These are phyloP conservation scores for Euphorbia peplus DNA, from an alignment of 345 rosid species.

Conservation along the genomic window DNA sequence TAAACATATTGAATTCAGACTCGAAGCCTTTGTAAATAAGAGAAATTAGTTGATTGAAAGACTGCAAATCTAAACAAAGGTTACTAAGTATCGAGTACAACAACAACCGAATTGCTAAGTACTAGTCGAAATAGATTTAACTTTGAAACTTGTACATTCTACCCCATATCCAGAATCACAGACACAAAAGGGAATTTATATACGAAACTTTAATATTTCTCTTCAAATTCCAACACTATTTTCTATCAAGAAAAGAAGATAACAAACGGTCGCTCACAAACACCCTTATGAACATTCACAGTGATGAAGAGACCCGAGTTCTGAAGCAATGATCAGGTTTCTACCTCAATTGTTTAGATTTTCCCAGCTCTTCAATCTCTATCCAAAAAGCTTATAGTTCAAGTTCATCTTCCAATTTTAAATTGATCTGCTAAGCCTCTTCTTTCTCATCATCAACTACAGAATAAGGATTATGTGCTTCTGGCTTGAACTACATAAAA, in stretches of 20 bases:
- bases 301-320: slow-evolving; percentile 1
- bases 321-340: slow-evolving; percentile 14
- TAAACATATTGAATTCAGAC: neutral
- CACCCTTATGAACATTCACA: slow-evolving; percentile 1
- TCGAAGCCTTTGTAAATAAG: neutral
- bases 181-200: neutral
- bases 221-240: neutral
- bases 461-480: slow-evolving; percentile 95
- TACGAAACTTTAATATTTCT: slow-evolving; percentile 19
- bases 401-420: slow-evolving; percentile 97
- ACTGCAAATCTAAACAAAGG: neutral
- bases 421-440: slow-evolving; percentile 87
- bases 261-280: slow-evolving; percentile 7
- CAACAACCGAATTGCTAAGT: slow-evolving; percentile 10
- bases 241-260: neutral
- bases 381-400: slow-evolving; percentile 49
- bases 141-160: slow-evolving; percentile 26
- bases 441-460: slow-evolving; percentile 94
- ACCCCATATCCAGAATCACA: slow-evolving; percentile 24
- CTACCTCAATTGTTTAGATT: slow-evolving; percentile 26
- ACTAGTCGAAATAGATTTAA: slow-evolving; percentile 7
- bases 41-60: neutral
- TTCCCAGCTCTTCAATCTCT: slow-evolving; percentile 10
- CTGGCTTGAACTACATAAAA: slow-evolving; percentile 88
- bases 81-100: no score